Evolutionary conservation across 164 flowering plant species (phyloP), one percentile per base, ranked within the genome.

Genomic region (Macadamia tetraphylla): DNA sequence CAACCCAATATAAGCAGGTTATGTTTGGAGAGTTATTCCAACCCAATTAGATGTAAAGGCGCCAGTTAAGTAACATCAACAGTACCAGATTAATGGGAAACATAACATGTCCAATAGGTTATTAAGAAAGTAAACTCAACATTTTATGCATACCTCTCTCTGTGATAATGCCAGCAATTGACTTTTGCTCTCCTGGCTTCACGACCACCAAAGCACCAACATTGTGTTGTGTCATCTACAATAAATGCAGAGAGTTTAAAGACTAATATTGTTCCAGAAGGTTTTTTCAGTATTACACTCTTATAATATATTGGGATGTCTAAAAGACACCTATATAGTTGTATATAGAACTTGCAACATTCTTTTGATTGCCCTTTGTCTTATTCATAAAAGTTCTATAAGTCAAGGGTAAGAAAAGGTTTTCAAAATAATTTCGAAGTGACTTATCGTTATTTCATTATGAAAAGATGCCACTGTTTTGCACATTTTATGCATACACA

Each of bases 181-280:
- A 82, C 15, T 82, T 86, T 58, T 86, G 76, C 77, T 86, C 95
- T 42, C 91, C 98, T 70, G 94, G 92, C 76, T 92, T 92, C 62
- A 94, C 91, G 44, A 94, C 98, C 72, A 94, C 97, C 85, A 94
- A 75, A 40, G 98, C 97, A 71, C 98, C 98, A 68, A 94, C 98
- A 85, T 94, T 92, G 84, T 94, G 90, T 48, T 71, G 74, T 53
- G 70, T 76, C 80, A 79, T 71, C 70, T 79, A 67, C 55, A 69
- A 60, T 35, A 63, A 57, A 61, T 30, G n/a, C 29, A 62, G 48
- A 2, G 11, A 17, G 12, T 17, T 40, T 56, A 9, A 11, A 55
- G 32, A 67, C 46, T 15, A 58, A 29, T n/a, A 29, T 29, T 30
- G 9, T 46, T 17, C 40, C 29, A 15, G 30, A 31, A 32, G 35